Evolutionary conservation across 371 early-diverging fungal genomes (phyloP).

Genomic region (Parasitella parasitica): DNA sequence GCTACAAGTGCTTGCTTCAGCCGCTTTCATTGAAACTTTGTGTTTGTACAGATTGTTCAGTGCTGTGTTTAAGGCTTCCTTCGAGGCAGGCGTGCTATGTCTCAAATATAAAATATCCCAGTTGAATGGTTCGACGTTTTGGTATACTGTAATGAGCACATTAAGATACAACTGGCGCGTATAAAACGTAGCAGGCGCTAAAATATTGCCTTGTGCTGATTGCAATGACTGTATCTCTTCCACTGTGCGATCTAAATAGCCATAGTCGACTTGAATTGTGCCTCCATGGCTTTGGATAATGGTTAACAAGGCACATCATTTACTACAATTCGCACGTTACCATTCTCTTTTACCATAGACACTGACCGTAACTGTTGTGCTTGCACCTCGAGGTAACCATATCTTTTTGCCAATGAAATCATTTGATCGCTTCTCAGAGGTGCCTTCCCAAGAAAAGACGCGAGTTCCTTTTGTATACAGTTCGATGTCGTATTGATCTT

Average conservation of each 20-base stretch:
- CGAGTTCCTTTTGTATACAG: slow-evolving; percentile 62
- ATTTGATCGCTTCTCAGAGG: slow-evolving; percentile 4
- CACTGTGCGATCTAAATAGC: slow-evolving; percentile 45
- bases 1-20: too few relatives aligned
- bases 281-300: slow-evolving; percentile 53
- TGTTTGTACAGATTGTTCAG: background rate
- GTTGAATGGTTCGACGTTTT: slow-evolving; percentile 63
- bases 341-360: slow-evolving; percentile 70
- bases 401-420: slow-evolving; percentile 24
- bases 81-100: slow-evolving; percentile 24
- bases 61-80: slow-evolving; percentile 18
- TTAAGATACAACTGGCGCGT: slow-evolving; percentile 72
- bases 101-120: slow-evolving; percentile 67
- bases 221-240: background rate
- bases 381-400: slow-evolving; percentile 55
- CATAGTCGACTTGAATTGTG: slow-evolving; percentile 72
- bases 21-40: background rate
- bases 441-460: slow-evolving; percentile 69
- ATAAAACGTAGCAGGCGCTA: slow-evolving; percentile 47
- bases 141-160: slow-evolving; percentile 71
- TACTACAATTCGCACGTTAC: background rate
- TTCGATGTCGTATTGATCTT: slow-evolving; percentile 81
- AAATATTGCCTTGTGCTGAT: slow-evolving; percentile 2
- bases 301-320: too few relatives aligned
- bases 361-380: slow-evolving; percentile 53